Conservation (phyloP, 1,284 basidiomycete species). For the Ustilago esculenta region DNA sequence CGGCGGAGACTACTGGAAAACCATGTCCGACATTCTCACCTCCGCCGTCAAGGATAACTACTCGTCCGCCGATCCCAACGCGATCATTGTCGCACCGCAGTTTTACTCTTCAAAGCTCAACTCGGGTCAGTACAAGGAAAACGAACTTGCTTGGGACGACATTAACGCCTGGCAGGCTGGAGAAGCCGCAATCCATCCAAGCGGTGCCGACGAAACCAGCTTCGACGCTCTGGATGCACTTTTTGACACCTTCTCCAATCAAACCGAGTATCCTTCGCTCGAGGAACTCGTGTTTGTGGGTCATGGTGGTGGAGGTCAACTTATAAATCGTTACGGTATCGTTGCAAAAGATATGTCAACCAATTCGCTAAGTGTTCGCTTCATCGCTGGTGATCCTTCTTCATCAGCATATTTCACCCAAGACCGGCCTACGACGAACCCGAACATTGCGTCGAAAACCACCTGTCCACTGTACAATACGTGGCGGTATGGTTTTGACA, state of each 20-base stretch:
- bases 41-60: constrained; percentile 39
- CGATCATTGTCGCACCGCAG: constrained; percentile 59
- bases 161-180: constrained; percentile 64
- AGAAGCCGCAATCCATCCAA: constrained; percentile 56
- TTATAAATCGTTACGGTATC: constrained; percentile 60
- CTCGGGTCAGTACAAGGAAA: constrained; percentile 49
- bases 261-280: constrained; percentile 47
- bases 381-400: constrained; percentile 61
- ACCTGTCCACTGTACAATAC: constrained; percentile 58
- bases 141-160: constrained; percentile 59
- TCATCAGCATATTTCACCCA: constrained; percentile 58
- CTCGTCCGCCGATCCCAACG: constrained; percentile 31
- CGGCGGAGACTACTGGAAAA: constrained; percentile 56
- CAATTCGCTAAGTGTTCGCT: constrained; percentile 45
- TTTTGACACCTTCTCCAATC: constrained; percentile 52
- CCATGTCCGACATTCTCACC: constrained; percentile 51
- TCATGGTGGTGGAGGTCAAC: constrained; percentile 65
- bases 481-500: constrained; percentile 64
- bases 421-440: constrained; percentile 54
- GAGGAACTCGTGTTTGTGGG: constrained; percentile 63
- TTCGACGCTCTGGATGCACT: constrained; percentile 63
- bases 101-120: constrained; percentile 58
- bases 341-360: constrained; percentile 49
- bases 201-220: constrained; percentile 41
- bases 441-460: constrained; percentile 37